Evolutionary conservation across 805 yeast genomes (phyloP), one percentile per base, ranked within the genome.

Genomic region (Yamadazyma philogaea): DNA sequence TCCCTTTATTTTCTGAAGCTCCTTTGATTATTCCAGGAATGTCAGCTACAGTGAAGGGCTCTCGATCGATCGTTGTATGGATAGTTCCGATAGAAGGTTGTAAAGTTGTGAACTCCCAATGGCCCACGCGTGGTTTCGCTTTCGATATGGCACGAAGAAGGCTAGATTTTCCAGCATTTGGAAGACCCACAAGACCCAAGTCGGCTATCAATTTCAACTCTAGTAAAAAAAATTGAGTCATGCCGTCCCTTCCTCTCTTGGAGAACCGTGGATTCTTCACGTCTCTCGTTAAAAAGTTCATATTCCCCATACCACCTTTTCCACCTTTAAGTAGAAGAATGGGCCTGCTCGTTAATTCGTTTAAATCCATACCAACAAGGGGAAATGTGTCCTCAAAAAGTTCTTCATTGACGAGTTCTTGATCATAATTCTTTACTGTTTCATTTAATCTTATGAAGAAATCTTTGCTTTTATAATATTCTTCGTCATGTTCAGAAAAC

Each of bases 161-260:
- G 0, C 97, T 88, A 3, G 96, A 87, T 59, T 93, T 93, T 1
- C 99, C 99, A 3, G 98, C 96, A 62, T 93, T 93, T 1, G 99
- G 99, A 15, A 93, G 69, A 0, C 99, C 99, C 17, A 93, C 96
- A 5, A 93, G 68, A 0, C 98, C 99, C 44, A 91, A 66, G 61
- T 93, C 98, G 0, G 99, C 99, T 43, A 93, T 72, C 30, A 89
- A 71, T 58, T 88, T 89, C 49, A 93, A 68, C 63, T 93, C 99
- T 49, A 93, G 78, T 43, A 87, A 63, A 48, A 93, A 88, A 43
- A 72, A 68, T 15, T 78, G 76, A 28, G 79, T 81, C 2, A 88
- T 50, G 0, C 88, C 87, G 5, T 63, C 63, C 46, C 98, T 75
- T 3, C 98, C 99, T 19, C 57, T 60, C 55, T 89, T 90, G 20